phyloP scores from a whole-genome alignment of 2,329 filamentous ascomycete species.

The Arthrobotrys musiformis region DNA sequence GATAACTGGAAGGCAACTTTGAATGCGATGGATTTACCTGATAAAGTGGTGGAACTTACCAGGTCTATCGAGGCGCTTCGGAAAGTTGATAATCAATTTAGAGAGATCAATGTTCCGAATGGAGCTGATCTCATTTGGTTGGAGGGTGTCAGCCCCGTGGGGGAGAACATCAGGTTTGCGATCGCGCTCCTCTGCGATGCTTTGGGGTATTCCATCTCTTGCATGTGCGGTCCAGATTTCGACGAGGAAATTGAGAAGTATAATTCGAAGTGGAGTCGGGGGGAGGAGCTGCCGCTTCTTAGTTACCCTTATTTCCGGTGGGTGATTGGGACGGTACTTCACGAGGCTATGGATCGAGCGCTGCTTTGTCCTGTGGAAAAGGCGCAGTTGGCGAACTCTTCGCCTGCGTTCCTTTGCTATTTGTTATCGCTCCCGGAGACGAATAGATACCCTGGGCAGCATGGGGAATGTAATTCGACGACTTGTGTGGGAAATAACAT shows the following conservation, averaged over 20 bases:
- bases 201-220: slow-evolving; percentile 25
- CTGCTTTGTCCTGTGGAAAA: slow-evolving; percentile 49
- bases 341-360: slow-evolving; percentile 48
- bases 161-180: slow-evolving; percentile 32
- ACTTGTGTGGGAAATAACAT: slow-evolving; percentile 50
- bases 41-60: slow-evolving; percentile 14
- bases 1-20: slow-evolving; percentile 19
- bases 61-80: slow-evolving; percentile 5
- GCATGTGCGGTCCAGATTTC: not conserved
- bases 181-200: slow-evolving; percentile 43
- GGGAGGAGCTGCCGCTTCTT: slow-evolving; percentile 1
- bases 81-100: slow-evolving; percentile 1
- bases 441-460: slow-evolving; percentile 36
- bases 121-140: slow-evolving; percentile 15
- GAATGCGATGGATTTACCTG: slow-evolving; percentile 28
- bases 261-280: slow-evolving; percentile 38
- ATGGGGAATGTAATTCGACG: slow-evolving; percentile 18
- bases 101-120: slow-evolving; percentile 37
- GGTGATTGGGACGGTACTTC: slow-evolving; percentile 12
- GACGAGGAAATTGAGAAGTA: slow-evolving; percentile 37
- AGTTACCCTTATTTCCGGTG: slow-evolving; percentile 26
- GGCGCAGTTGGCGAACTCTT: not conserved
- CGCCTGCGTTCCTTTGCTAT: slow-evolving; percentile 45
- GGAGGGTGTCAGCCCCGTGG: slow-evolving; percentile 6
- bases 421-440: slow-evolving; percentile 38